Evolutionary conservation across 768 basidiomycete genomes (phyloP).

Genomic region (Lyophyllum decastes): DNA sequence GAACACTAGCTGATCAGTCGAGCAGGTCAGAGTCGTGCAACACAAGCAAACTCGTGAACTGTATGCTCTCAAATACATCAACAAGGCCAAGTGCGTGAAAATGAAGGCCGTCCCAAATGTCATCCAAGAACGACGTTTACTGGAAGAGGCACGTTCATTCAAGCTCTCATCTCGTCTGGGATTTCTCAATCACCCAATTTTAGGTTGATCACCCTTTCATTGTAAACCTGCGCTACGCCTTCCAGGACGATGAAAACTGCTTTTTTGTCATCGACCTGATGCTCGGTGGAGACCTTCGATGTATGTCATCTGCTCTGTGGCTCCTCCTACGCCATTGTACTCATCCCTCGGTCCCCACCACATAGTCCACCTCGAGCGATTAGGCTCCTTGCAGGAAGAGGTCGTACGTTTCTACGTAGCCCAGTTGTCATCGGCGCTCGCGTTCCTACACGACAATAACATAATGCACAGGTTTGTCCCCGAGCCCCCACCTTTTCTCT

Average conservation of each 20-base stretch:
- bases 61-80: constrained; percentile 99
- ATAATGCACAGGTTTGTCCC: constrained; percentile 90
- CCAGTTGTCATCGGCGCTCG: constrained; percentile 83
- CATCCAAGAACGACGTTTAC: constrained; percentile 89
- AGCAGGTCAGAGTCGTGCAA: constrained; percentile 96
- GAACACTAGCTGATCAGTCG: not conserved
- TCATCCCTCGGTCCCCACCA: constrained; percentile 12
- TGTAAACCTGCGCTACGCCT: constrained; percentile 93
- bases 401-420: constrained; percentile 88
- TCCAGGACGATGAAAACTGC: constrained; percentile 98
- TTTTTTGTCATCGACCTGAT: constrained; percentile 98
- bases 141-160: constrained; percentile 78
- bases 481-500: constrained; percentile 17
- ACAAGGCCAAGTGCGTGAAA: constrained; percentile 96
- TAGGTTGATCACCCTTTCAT: constrained; percentile 96
- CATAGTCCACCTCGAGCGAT: constrained; percentile 84
- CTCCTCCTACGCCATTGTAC: constrained; percentile 6
- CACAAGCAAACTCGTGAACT: constrained; percentile 98
- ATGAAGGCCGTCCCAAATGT: constrained; percentile 99
- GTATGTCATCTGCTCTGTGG: constrained; percentile 46
- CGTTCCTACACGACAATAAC: constrained; percentile 87
- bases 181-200: constrained; percentile 19
- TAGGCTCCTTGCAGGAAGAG: constrained; percentile 74
- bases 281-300: constrained; percentile 93
- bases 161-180: not conserved